Evolutionary conservation across 805 yeast species (phyloP), one percentile per base, ranked within the genome.

Genomic region (Starmerella floricola): DNA sequence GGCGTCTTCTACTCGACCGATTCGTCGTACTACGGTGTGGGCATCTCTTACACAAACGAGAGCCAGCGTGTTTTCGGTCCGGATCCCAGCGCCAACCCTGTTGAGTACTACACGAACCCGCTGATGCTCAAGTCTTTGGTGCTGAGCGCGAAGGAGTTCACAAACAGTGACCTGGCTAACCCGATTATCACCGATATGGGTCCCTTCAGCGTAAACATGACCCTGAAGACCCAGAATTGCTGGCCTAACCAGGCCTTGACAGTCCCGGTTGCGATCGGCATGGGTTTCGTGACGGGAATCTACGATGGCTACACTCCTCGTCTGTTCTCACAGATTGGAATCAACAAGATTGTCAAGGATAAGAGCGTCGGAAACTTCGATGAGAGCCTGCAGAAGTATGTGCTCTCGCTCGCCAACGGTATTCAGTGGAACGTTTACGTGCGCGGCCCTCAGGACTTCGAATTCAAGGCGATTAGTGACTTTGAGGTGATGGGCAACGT

Each of bases 221-320:
- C 46, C 38, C 62, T 42, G 29, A 60, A 58, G 35, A 61, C 78
- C 13, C 20, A 43, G 16, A 39, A 38, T 21, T 18, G 36, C 38
- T 42, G 41, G 41, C 42, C 47, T 1, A 31, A 35, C 39, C 48
- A 46, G 33, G 23, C 29, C 13, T 34, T 50, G 11, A 65, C 66
- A 26, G 48, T 72, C 36, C 87, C 88, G 3, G 55, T 81, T 41
- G 81, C 79, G 5, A 87, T 80, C 59, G 96, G 96, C 41, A 69
- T 70, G 70, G 95, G 95, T 6, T 76, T 82, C 48, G 73, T 82
- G 13, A 79, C 94, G 26, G 83, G 78, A 21, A 60, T 72, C 20
- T 71, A 70, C 52, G 59, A 69, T 51, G 51, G 53, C 11, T 60
- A 74, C 50, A 62, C 69, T 23, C 71, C 77, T 15, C 51, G 58